Conservation (phyloP, 768 basidiomycete species). For the Pisolithus orientalis region DNA sequence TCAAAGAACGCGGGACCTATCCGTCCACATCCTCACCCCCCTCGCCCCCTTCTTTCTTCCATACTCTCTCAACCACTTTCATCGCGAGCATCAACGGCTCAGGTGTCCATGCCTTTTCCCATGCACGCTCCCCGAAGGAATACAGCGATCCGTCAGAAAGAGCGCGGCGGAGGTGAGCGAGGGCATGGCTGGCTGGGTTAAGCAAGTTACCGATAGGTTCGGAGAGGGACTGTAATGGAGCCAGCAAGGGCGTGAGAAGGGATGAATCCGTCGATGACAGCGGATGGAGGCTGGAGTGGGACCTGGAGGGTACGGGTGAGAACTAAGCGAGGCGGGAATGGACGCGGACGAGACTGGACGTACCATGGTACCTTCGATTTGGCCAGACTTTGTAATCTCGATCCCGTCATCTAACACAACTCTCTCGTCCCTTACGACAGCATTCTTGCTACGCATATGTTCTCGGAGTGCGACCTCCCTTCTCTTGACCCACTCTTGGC, state of each 20-base stretch:
- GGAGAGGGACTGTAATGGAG: conserved; percentile 49
- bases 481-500: not conserved
- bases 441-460: not conserved
- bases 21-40: not conserved
- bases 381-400: not conserved
- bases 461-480: not conserved
- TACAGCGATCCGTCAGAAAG: conserved; percentile 52
- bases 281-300: not conserved
- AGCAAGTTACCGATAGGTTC: conserved; percentile 50
- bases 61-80: conserved; percentile 34
- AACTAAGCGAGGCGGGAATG: not conserved
- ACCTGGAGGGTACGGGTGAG: not conserved
- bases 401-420: not conserved
- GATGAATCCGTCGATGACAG: not conserved
- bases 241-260: conserved; percentile 39
- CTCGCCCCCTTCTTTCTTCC: conserved; percentile 27
- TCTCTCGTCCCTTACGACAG: not conserved
- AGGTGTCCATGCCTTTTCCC: conserved; percentile 57
- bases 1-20: not conserved
- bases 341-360: not conserved
- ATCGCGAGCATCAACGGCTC: conserved; percentile 47
- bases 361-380: not conserved
- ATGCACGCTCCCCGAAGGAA: conserved; percentile 50
- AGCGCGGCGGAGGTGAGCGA: conserved; percentile 48
- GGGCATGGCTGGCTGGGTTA: conserved; percentile 46